Evolutionary conservation across 1,284 basidiomycete species (phyloP), one percentile per base, ranked within the genome.

Genomic region (Papiliotrema nemorosa): DNA sequence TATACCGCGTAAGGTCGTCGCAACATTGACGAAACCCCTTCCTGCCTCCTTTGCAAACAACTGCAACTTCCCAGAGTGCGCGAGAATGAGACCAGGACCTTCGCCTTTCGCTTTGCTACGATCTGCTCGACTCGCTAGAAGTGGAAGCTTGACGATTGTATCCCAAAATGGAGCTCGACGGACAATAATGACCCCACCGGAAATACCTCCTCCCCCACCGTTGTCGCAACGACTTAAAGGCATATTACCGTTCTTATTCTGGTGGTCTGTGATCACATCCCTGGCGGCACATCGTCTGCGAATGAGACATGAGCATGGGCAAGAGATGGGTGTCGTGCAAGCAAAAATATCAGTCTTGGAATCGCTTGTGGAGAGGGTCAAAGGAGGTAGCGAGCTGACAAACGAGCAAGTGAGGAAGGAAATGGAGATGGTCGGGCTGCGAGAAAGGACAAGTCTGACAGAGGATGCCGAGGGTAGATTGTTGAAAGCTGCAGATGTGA

Each of bases 351-450:
- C 41, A 1, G 72, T 72, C 0, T 54, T 75, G 18, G 53, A 59
- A 38, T 60, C 59, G 9, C 47, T 75, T 21, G 48, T 69, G 0
- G 49, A 47, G 34, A 48, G 62, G 24, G 57, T 65, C 16, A 26
- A 49, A 37, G 34, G 33, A 0, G 60, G 63, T 26, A 60, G 64
- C 40, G 34, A 21, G n/a, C 45, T 70, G 1, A 46, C 49, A 18
- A 64, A 69, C 35, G 55, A 53, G 5, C 67, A 74, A 47, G 61
- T 75, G 33, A 60, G 69, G 49, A 58, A 67, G 31, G 69, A 69
- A 53, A 58, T 76, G 49, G 69, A 72, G 60, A 71, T 74, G 67
- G 73, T 74, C 10, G 73, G 70, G 2, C 53, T 75, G 50, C 58
- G 71, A 37, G 64, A 69, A 40, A 47, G 70, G 33, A 63, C 43